Evolutionary conservation across 306 rosid genomes (phyloP).

Genomic region (Casuarina glauca): DNA sequence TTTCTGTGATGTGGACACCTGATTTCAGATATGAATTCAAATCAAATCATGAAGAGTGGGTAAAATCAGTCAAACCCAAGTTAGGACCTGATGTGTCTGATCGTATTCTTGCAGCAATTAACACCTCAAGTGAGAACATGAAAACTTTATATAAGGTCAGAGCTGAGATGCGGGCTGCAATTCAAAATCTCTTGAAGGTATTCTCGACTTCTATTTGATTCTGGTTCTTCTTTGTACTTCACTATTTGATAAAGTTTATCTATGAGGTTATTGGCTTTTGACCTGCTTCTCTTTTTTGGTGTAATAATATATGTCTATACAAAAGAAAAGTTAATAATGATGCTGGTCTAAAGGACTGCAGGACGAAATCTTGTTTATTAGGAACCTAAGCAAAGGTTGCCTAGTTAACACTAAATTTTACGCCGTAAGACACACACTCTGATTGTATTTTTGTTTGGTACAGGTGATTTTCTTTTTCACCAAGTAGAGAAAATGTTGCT

Average conservation of each 20-base stretch:
- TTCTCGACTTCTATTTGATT: constrained; percentile 8
- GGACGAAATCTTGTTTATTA: too few relatives aligned
- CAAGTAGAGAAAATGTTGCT: neutral
- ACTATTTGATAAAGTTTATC: neutral
- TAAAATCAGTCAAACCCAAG: constrained; percentile 68
- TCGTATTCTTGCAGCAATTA: constrained; percentile 57
- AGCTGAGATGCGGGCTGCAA: constrained; percentile 74
- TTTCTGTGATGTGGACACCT: constrained; percentile 22
- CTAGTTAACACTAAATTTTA: too few relatives aligned
- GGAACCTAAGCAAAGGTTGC: too few relatives aligned
- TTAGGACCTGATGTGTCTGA: constrained; percentile 52
- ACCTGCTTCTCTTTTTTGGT: neutral
- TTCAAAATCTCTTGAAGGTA: constrained; percentile 84
- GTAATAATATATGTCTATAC: neutral
- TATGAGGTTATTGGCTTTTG: neutral
- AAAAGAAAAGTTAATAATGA: neutral
- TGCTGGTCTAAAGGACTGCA: too few relatives aligned
- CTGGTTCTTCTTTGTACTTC: neutral
- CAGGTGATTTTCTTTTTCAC: neutral
- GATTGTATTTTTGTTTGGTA: too few relatives aligned
- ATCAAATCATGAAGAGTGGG: constrained; percentile 86
- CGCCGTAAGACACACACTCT: too few relatives aligned
- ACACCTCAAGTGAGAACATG: constrained; percentile 54
- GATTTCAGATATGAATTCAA: constrained; percentile 80
- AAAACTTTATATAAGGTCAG: constrained; percentile 74